Evolutionary conservation across 768 basidiomycete genomes (phyloP).

Genomic region (Amanita fuliginea): DNA sequence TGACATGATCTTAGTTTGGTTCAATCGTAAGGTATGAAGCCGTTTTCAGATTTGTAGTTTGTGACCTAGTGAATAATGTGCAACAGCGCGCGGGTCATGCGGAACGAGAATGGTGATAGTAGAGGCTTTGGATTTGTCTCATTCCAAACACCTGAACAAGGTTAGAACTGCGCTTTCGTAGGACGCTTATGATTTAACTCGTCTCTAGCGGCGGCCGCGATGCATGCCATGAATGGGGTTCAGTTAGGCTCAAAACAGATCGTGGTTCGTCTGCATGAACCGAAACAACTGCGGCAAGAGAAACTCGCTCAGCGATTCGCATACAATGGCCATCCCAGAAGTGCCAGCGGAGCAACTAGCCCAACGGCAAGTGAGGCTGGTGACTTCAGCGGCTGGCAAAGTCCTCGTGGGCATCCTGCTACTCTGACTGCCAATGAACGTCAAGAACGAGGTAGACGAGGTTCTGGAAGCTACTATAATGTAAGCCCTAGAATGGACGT

Average conservation of each 20-base stretch:
- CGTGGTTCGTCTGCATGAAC: conserved; percentile 83
- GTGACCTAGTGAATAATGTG: not conserved
- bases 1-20: conserved; percentile 48
- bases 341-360: conserved; percentile 75
- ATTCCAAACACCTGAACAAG: conserved; percentile 75
- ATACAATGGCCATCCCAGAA: conserved; percentile 72
- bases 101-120: conserved; percentile 70
- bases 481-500: conserved; percentile 25
- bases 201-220: conserved; percentile 50
- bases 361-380: conserved; percentile 77
- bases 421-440: conserved; percentile 55
- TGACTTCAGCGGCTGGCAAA: conserved; percentile 66
- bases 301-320: conserved; percentile 79
- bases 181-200: conserved; percentile 4
- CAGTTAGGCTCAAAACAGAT: conserved; percentile 66
- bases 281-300: conserved; percentile 84
- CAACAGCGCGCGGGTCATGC: conserved; percentile 84
- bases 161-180: conserved; percentile 21
- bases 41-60: not conserved
- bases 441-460: conserved; percentile 57
- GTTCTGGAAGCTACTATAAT: conserved; percentile 82
- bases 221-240: conserved; percentile 74
- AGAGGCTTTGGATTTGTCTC: conserved; percentile 91
- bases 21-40: conserved; percentile 75
- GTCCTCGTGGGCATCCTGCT: conserved; percentile 48